These are phyloP conservation scores for Calonectria pteridis DNA, from an alignment of 2,329 filamentous ascomycete genomes.

Conservation along the genomic window DNA sequence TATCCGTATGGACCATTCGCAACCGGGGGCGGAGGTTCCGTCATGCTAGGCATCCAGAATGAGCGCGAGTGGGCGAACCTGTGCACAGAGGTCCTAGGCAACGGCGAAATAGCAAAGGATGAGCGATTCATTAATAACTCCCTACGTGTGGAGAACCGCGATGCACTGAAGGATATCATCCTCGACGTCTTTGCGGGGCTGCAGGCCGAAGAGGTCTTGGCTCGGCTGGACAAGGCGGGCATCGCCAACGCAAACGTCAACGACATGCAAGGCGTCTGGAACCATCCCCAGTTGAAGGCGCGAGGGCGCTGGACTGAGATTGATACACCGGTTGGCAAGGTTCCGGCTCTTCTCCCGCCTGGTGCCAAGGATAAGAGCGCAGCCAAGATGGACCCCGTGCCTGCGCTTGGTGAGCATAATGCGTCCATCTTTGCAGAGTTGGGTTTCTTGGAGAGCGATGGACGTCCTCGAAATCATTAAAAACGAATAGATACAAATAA, in stretches of 20 bases:
- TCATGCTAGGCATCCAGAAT: constrained; percentile 70
- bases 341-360: constrained; percentile 64
- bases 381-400: constrained; percentile 59
- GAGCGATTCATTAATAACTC: constrained; percentile 61
- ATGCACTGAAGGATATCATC: constrained; percentile 60
- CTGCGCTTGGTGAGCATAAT: constrained; percentile 64
- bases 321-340: constrained; percentile 57
- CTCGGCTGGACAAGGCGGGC: constrained; percentile 58
- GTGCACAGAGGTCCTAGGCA: constrained; percentile 59
- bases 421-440: constrained; percentile 17
- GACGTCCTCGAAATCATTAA: background rate
- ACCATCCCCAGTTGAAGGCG: constrained; percentile 64
- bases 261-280: constrained; percentile 66
- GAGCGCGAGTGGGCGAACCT: constrained; percentile 67
- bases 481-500: background rate
- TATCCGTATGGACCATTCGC: constrained; percentile 70
- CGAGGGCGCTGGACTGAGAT: constrained; percentile 65
- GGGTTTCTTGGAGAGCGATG: constrained; percentile 5
- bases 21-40: constrained; percentile 59
- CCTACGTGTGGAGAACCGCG: constrained; percentile 59
- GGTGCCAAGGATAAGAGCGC: constrained; percentile 49
- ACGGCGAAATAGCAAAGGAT: constrained; percentile 57
- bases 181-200: constrained; percentile 54
- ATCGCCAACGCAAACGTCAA: constrained; percentile 70
- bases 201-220: constrained; percentile 55